phyloP scores from a whole-genome alignment of 495 filamentous ascomycete genomes.

The Penicillium simplicissimum region DNA sequence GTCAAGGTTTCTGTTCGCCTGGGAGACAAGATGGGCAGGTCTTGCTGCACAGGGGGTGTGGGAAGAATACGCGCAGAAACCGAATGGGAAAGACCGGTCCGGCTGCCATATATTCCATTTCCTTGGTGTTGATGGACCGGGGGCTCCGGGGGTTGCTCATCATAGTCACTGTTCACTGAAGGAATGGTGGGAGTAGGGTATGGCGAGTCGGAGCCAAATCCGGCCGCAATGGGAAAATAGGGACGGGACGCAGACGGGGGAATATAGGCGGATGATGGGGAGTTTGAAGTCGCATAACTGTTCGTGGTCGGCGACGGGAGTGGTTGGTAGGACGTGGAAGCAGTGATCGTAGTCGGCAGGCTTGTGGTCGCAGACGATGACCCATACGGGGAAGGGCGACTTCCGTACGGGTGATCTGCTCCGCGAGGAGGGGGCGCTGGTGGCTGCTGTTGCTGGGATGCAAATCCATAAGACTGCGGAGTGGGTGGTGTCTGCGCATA shows the following conservation, averaged over 20 bases:
- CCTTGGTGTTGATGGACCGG: constrained; percentile 43
- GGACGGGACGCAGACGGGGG: constrained; percentile 25
- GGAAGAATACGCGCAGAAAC: constrained; percentile 43
- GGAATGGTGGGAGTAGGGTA: constrained; percentile 31
- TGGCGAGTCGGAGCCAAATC: constrained; percentile 32
- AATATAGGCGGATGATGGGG: constrained; percentile 23
- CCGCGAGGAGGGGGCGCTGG: constrained; percentile 50
- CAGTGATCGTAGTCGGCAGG: constrained; percentile 12
- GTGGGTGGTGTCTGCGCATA: constrained; percentile 39
- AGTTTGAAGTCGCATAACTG: constrained; percentile 29
- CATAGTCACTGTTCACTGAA: constrained; percentile 28
- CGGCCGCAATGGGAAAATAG: constrained; percentile 30
- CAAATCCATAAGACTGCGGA: constrained; percentile 35
- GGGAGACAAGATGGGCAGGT: constrained; percentile 46
- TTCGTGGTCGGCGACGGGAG: constrained; percentile 24
- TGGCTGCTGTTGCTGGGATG: constrained; percentile 36
- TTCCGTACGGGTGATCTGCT: constrained; percentile 50
- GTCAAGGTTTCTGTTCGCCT: constrained; percentile 55
- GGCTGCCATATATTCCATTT: constrained; percentile 32
- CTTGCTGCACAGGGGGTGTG: constrained; percentile 42
- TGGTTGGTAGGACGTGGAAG: constrained; percentile 25
- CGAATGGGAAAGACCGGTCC: constrained; percentile 37
- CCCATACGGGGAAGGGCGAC: constrained; percentile 35
- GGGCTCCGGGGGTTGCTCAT: constrained; percentile 50
- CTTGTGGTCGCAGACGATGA: constrained; percentile 16